Percentiles rank a stretch among this genome's conserved stretches.
phyloP scores from a whole-genome alignment of 2,329 filamentous ascomycete species.

The Coniochaeta ligniaria region DNA sequence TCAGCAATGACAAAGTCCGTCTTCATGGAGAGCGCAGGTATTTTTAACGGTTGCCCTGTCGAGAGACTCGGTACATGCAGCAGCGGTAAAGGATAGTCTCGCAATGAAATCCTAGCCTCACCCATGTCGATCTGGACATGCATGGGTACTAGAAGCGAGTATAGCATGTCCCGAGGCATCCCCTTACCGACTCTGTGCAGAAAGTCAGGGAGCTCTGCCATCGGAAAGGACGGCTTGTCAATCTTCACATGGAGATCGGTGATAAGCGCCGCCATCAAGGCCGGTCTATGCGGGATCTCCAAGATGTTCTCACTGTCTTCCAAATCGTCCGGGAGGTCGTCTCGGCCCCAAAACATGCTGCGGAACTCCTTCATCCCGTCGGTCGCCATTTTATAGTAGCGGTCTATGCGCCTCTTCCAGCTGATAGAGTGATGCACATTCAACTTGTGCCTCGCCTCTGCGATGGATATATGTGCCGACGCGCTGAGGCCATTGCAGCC shows the following conservation, averaged over 20 bases:
- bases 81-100: constrained; percentile 90
- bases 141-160: constrained; percentile 84
- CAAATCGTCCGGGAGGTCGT: constrained; percentile 72
- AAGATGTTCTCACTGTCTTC: constrained; percentile 81
- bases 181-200: constrained; percentile 90
- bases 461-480: constrained; percentile 62
- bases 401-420: constrained; percentile 88
- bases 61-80: constrained; percentile 83
- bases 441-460: constrained; percentile 69
- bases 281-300: constrained; percentile 76
- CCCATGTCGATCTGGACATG: constrained; percentile 84
- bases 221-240: constrained; percentile 88
- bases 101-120: constrained; percentile 76
- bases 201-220: constrained; percentile 75
- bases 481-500: constrained; percentile 62
- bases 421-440: constrained; percentile 78
- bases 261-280: constrained; percentile 71
- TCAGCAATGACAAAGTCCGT: constrained; percentile 95
- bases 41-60: constrained; percentile 67
- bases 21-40: constrained; percentile 75
- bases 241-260: constrained; percentile 79
- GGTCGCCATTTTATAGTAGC: constrained; percentile 61
- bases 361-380: constrained; percentile 73
- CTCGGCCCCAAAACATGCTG: constrained; percentile 72
- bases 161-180: constrained; percentile 86